Evolutionary conservation across 805 yeast genomes (phyloP).

Genomic region (Metschnikowia lochheadii): DNA sequence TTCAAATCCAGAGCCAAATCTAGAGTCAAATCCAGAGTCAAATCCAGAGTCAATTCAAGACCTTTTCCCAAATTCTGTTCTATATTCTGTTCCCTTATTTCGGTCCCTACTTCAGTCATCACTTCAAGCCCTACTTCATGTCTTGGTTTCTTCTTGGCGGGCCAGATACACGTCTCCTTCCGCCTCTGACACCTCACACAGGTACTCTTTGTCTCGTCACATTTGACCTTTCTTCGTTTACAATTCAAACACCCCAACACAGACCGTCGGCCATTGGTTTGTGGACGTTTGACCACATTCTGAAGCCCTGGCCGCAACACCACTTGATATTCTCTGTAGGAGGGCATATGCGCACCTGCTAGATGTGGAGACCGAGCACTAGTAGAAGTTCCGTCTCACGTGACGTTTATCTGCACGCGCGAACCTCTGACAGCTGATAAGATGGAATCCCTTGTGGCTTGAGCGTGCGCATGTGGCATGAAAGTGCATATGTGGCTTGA

Average conservation of each 20-base stretch:
- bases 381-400: not conserved
- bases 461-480: not conserved
- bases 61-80: too few relatives aligned
- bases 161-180: constrained; percentile 9
- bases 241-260: constrained; percentile 13
- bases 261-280: constrained; percentile 1
- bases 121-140: too few relatives aligned
- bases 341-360: constrained; percentile 1
- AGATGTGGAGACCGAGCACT: not conserved
- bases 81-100: not conserved
- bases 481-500: not conserved
- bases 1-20: not conserved
- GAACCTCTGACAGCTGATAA: not conserved
- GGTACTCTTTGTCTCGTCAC: constrained; percentile 12
- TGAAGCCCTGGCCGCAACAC: constrained; percentile 5
- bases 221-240: constrained; percentile 14
- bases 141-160: not conserved
- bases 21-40: too few relatives aligned
- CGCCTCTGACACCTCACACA: constrained; percentile 12
- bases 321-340: constrained; percentile 11
- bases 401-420: not conserved
- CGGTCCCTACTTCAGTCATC: too few relatives aligned
- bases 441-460: not conserved
- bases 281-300: not conserved
- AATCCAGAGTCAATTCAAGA: too few relatives aligned